phyloP scores from a whole-genome alignment of 2,329 filamentous ascomycete genomes.

The Fusarium sp. region DNA sequence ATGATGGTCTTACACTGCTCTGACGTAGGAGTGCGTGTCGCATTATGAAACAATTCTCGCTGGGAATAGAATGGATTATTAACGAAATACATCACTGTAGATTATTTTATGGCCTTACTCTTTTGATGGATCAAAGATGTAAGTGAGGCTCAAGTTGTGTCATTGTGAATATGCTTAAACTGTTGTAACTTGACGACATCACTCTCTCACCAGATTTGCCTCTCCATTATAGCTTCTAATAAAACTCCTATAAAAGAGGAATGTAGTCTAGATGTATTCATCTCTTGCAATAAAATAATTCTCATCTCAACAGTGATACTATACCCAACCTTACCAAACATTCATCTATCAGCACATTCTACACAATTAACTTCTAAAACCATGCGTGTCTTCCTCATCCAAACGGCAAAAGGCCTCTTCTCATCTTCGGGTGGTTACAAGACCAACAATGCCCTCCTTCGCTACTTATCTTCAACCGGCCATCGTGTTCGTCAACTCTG shows the following conservation, averaged over 20 bases:
- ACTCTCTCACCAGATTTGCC: neutral
- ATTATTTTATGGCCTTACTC: no score
- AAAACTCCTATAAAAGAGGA: neutral
- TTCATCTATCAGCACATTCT: no score
- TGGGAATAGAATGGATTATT: neutral
- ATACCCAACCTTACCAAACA: fast-evolving
- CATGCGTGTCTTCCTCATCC: neutral
- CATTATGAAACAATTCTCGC: neutral
- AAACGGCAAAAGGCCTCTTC: neutral
- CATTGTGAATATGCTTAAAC: neutral
- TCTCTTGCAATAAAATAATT: neutral
- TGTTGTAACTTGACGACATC: neutral
- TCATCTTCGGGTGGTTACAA: conserved; percentile 3
- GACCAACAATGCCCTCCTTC: neutral
- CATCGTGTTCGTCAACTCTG: conserved; percentile 1
- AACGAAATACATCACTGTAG: neutral
- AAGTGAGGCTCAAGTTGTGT: neutral
- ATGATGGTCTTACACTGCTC: neutral
- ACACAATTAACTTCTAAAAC: no score
- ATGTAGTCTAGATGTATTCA: neutral
- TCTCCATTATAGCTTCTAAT: no score
- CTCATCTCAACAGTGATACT: neutral
- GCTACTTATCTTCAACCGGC: neutral
- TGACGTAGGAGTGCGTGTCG: neutral
- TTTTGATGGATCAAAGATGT: no score